Evolutionary conservation across 164 flowering plant genomes (phyloP).

Genomic region (Macadamia integrifolia): DNA sequence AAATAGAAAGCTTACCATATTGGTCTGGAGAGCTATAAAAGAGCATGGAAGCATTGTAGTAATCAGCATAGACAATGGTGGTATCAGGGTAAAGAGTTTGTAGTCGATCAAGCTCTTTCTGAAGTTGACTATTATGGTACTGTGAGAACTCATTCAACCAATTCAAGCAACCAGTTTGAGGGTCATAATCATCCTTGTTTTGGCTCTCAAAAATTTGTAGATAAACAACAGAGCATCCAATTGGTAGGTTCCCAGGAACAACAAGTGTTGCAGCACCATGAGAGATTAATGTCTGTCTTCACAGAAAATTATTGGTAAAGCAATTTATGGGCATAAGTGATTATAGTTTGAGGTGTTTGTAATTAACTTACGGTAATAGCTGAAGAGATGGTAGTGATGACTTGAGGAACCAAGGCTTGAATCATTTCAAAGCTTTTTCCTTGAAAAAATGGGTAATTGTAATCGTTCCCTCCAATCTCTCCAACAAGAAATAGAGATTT

Average conservation of each 20-base stretch:
- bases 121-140: slow-evolving; percentile 22
- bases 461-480: too few relatives aligned
- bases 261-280: slow-evolving; percentile 22
- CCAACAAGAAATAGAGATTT: too few relatives aligned
- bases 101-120: slow-evolving; percentile 10
- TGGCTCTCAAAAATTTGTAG: slow-evolving; percentile 6
- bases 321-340: too few relatives aligned
- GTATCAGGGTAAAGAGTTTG: slow-evolving; percentile 18
- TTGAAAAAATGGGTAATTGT: too few relatives aligned
- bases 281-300: slow-evolving; percentile 13
- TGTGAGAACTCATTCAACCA: slow-evolving; percentile 15
- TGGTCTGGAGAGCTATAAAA: slow-evolving; percentile 16
- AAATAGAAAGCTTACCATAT: slow-evolving; percentile 12
- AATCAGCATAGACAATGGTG: slow-evolving; percentile 31
- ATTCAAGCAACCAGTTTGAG: slow-evolving; percentile 20
- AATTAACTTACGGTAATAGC: too few relatives aligned
- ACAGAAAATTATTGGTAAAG: too few relatives aligned
- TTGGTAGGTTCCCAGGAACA: slow-evolving; percentile 28
- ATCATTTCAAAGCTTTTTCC: too few relatives aligned
- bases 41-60: slow-evolving; percentile 22
- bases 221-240: slow-evolving; percentile 22
- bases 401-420: too few relatives aligned
- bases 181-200: slow-evolving; percentile 20
- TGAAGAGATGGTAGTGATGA: too few relatives aligned
- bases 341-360: too few relatives aligned